phyloP scores from a whole-genome alignment of 1,139 yeast species.

The Wickerhamomyces sp. region DNA sequence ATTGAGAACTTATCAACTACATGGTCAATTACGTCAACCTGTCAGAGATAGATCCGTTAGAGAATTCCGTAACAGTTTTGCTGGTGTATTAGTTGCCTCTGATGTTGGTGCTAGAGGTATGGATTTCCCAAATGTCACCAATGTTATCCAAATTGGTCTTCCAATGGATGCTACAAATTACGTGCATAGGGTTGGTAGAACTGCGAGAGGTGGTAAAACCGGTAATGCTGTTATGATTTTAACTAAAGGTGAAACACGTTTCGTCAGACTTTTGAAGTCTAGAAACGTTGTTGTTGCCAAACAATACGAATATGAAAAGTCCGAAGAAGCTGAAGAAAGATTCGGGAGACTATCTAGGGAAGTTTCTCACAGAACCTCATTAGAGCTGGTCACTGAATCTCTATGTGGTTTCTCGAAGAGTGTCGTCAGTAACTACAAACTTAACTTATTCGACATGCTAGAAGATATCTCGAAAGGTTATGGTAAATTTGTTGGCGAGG shows the following conservation, averaged over 20 bases:
- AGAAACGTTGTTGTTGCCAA: constrained; percentile 49
- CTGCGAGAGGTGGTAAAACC: constrained; percentile 86
- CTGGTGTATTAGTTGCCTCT: constrained; percentile 71
- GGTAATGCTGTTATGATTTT: constrained; percentile 63
- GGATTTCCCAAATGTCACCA: constrained; percentile 83
- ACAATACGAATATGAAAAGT: constrained; percentile 28
- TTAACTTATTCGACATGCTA: constrained; percentile 21
- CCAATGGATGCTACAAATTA: constrained; percentile 73
- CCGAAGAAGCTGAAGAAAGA: constrained; percentile 26
- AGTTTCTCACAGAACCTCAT: constrained; percentile 21
- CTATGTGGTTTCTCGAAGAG: constrained; percentile 34
- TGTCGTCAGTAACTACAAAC: constrained; percentile 28
- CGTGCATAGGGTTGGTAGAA: constrained; percentile 92
- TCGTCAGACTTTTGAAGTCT: constrained; percentile 38
- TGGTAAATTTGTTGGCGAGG: constrained; percentile 17
- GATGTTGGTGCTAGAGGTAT: constrained; percentile 97
- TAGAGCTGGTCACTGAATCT: constrained; percentile 28
- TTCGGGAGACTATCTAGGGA: constrained; percentile 23
- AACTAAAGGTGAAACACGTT: constrained; percentile 45
- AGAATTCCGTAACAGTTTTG: constrained; percentile 44
- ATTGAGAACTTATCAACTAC: constrained; percentile 39
- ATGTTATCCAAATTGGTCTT: constrained; percentile 77
- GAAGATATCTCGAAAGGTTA: constrained; percentile 17
- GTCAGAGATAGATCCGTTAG: constrained; percentile 57
- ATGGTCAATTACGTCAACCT: constrained; percentile 69